These are phyloP conservation scores for Gastrolobium bilobum DNA, from an alignment of 306 rosid genomes.

Conservation along the genomic window DNA sequence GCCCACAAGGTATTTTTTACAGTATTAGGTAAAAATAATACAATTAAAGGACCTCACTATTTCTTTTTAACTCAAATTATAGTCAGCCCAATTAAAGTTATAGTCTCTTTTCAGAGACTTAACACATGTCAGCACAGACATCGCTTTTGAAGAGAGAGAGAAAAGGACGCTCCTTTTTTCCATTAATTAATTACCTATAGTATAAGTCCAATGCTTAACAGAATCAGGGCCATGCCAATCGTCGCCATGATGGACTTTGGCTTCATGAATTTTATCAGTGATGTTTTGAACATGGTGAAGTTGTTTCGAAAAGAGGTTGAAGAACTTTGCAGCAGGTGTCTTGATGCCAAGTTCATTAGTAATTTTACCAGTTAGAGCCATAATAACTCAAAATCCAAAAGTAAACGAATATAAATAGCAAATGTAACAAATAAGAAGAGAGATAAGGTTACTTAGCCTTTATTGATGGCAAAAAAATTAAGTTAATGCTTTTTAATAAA, in stretches of 20 bases:
- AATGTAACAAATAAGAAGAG: background rate
- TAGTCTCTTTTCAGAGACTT: too few relatives aligned
- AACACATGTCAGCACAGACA: too few relatives aligned
- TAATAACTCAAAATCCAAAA: background rate
- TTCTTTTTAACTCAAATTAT: too few relatives aligned
- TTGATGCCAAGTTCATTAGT: slow-evolving; percentile 42
- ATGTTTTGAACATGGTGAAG: slow-evolving; percentile 36
- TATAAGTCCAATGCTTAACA: slow-evolving; percentile 44
- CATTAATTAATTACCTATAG: slow-evolving; percentile 16
- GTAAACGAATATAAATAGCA: too few relatives aligned
- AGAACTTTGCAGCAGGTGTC: slow-evolving; percentile 36
- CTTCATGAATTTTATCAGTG: slow-evolving; percentile 16
- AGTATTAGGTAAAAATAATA: too few relatives aligned
- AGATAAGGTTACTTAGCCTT: background rate
- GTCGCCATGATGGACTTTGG: slow-evolving; percentile 57
- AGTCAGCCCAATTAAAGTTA: too few relatives aligned
- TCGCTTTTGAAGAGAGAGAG: too few relatives aligned
- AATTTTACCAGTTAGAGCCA: slow-evolving; percentile 36
- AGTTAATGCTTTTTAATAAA: too few relatives aligned
- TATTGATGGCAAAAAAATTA: too few relatives aligned
- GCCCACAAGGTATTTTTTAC: too few relatives aligned
- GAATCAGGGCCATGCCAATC: slow-evolving; percentile 56
- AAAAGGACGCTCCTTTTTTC: too few relatives aligned
- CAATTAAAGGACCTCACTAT: too few relatives aligned
- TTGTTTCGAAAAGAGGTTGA: slow-evolving; percentile 10